A percentile compares a stretch with the other conserved stretches of the same genome.
phyloP scores from a whole-genome alignment of 371 early-diverging fungal genomes.

The Mortierella sp. region DNA sequence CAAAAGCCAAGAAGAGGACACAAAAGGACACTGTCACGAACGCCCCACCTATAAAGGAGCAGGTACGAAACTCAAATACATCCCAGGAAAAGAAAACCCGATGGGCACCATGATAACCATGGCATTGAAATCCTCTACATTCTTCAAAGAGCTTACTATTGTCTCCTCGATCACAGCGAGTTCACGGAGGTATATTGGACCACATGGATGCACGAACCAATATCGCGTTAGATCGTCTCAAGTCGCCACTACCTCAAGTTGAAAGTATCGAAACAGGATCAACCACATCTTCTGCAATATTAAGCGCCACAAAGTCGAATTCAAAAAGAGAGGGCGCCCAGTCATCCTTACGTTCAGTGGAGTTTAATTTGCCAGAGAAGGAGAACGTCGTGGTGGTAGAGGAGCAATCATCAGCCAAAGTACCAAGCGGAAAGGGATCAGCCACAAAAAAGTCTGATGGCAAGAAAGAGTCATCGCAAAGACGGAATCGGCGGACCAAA shows the following conservation, averaged over 20 bases:
- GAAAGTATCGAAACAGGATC: background rate
- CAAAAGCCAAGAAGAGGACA: conserved; percentile 22
- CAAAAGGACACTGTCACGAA: conserved; percentile 11
- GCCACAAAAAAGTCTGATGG: background rate
- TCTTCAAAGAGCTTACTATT: conserved; percentile 4
- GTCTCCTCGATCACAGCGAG: conserved; percentile 7
- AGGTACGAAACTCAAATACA: conserved; percentile 12
- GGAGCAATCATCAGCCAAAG: background rate
- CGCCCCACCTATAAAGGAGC: background rate
- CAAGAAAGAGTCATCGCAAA: background rate
- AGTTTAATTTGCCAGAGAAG: conserved; percentile 4
- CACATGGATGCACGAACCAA: background rate
- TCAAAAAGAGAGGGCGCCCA: background rate
- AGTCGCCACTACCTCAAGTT: no score
- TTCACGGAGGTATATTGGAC: conserved; percentile 2
- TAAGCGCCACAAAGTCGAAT: background rate
- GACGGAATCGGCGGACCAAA: conserved; percentile 10
- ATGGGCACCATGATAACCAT: background rate
- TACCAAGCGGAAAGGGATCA: conserved; percentile 3
- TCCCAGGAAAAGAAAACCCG: no score
- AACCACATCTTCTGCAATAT: no score
- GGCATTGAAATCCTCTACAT: background rate
- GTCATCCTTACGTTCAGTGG: conserved; percentile 12
- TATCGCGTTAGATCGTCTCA: background rate
- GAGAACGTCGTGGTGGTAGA: no score